phyloP scores from a whole-genome alignment of 805 yeast species.

The Saccharomyces paradoxus region DNA sequence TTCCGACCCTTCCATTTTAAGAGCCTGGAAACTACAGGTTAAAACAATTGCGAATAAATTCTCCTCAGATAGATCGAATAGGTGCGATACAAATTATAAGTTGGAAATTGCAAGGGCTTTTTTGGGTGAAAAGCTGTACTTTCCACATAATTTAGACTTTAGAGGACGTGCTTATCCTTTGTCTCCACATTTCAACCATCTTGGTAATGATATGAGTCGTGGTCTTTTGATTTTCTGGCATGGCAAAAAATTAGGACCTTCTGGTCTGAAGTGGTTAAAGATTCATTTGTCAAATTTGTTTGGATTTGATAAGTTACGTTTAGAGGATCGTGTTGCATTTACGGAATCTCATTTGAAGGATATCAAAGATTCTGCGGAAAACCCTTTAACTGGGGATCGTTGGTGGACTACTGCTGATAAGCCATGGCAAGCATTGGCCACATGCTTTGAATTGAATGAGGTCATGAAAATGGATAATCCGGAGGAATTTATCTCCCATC shows the following conservation, averaged over 20 bases:
- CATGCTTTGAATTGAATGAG: slow-evolving; percentile 56
- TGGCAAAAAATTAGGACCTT: slow-evolving; percentile 57
- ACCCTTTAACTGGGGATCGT: slow-evolving; percentile 49
- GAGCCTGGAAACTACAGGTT: slow-evolving; percentile 59
- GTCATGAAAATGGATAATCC: slow-evolving; percentile 60
- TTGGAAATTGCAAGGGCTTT: slow-evolving; percentile 92
- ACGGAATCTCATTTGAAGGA: slow-evolving; percentile 50
- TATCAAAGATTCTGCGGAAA: slow-evolving; percentile 48
- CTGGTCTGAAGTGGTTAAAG: slow-evolving; percentile 66
- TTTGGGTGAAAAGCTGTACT: slow-evolving; percentile 66
- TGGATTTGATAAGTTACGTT: slow-evolving; percentile 68
- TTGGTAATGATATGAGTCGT: slow-evolving; percentile 73
- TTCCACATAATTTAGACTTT: slow-evolving; percentile 76
- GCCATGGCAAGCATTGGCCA: slow-evolving; percentile 75
- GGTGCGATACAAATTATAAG: slow-evolving; percentile 92
- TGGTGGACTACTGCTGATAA: slow-evolving; percentile 74
- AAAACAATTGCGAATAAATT: slow-evolving; percentile 51
- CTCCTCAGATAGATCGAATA: slow-evolving; percentile 65
- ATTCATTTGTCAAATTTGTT: slow-evolving; percentile 65
- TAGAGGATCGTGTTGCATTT: slow-evolving; percentile 53
- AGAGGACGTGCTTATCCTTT: slow-evolving; percentile 81
- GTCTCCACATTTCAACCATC: slow-evolving; percentile 71
- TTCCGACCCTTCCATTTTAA: slow-evolving; percentile 63
- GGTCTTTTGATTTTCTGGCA: slow-evolving; percentile 69
- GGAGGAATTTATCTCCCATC: slow-evolving; percentile 53